Evolutionary conservation across 345 rosid species (phyloP).

Genomic region (Microcos paniculata): DNA sequence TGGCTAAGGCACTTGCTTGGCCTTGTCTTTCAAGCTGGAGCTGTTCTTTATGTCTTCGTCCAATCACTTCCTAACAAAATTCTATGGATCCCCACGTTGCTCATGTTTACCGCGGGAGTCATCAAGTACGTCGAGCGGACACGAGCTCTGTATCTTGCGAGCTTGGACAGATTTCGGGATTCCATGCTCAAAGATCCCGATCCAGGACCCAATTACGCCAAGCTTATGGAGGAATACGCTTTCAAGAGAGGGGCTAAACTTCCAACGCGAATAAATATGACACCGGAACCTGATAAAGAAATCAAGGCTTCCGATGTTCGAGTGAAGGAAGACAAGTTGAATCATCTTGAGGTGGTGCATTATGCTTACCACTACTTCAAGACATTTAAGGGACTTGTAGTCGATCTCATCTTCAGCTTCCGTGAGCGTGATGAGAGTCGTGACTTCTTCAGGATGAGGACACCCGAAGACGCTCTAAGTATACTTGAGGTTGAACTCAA

Average conservation of each 20-base stretch:
- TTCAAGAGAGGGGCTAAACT: conserved; percentile 39
- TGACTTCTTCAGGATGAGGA: conserved; percentile 25
- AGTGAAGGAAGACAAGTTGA: background rate
- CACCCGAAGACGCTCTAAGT: conserved; percentile 35
- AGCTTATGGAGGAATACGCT: conserved; percentile 56
- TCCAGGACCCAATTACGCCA: conserved; percentile 54
- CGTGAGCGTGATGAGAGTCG: conserved; percentile 40
- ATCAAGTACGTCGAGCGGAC: conserved; percentile 59
- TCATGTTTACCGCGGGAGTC: conserved; percentile 42
- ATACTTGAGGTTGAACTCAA: conserved; percentile 56
- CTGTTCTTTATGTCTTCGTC: conserved; percentile 46
- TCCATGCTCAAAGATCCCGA: conserved; percentile 51
- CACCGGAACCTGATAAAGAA: conserved; percentile 42
- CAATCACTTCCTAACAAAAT: conserved; percentile 24
- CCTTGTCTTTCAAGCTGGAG: conserved; percentile 39
- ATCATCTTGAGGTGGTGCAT: conserved; percentile 24
- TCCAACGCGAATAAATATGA: conserved; percentile 32
- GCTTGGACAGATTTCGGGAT: conserved; percentile 48
- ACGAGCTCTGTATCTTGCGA: conserved; percentile 45
- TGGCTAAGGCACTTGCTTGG: conserved; percentile 53
- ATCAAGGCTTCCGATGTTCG: background rate
- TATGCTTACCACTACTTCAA: conserved; percentile 34
- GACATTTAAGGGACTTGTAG: conserved; percentile 48
- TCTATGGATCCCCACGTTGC: conserved; percentile 30
- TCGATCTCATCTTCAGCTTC: conserved; percentile 49